Base-by-base conservation (phyloP, 2,329 filamentous ascomycete genomes). In the Penicillium concentricum region DNA sequence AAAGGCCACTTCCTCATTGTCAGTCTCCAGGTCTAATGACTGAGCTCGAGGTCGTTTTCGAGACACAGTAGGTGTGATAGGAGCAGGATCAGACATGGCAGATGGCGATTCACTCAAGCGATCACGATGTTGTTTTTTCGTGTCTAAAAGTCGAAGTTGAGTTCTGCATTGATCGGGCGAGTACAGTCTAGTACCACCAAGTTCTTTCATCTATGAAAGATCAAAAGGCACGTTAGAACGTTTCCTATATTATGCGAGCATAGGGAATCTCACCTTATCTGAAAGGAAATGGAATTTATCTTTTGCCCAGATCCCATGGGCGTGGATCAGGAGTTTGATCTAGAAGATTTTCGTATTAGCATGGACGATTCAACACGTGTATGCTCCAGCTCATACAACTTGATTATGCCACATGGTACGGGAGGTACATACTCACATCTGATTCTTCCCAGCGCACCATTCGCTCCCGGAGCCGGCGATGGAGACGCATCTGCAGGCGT, bases 341-440 rank as follows among this genome's bases (percentile, higher is more conserved):
- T 77, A 43, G 22, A 15, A 24, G 18, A 41, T 3, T 20, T 26
- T 3, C 15, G 10, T n/a, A 45, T 52, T 32, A 57, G 47, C 38
- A 59, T 6, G 51, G 18, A 42, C 24, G 24, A n/a, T n/a, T 39
- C 24, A 18, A 37, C 9, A 22, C 9, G 30, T 44, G 1, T 13
- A 52, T n/a, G 35, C 16, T 20, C 28, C 28, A 43, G 15, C 24
- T n/a, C 26, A 47, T 8, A 28, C 32, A 28, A 22, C 5, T 32
- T 35, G 5, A 7, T 34, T 20, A 46, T 24, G 42, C 13, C 15
- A 20, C 26, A 12, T 32, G 20, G 48, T 45, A 18, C 28, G 43
- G 18, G 64, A 61, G 47, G 61, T 67, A 76, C 75, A 66, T 76
- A 77, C 74, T 76, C 73, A 77, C 73, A 76, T 78, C 74, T 54